Evolutionary conservation across 1,284 basidiomycete species (phyloP), one percentile per base, ranked within the genome.

Genomic region (Puccinia horiana): DNA sequence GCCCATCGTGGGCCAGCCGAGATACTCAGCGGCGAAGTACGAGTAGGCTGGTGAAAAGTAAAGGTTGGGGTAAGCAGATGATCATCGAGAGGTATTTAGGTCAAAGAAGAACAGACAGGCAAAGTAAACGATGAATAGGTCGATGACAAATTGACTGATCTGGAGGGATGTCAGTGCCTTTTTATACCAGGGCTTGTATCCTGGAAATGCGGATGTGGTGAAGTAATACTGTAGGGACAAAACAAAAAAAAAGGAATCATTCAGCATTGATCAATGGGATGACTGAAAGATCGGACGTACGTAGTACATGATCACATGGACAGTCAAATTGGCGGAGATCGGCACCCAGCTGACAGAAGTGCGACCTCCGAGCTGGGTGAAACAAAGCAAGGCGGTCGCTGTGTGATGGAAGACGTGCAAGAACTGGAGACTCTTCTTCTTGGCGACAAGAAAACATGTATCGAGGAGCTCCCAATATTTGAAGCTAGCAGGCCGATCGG

Each of bases 381-480:
- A 98, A 89, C 96, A 98, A 83, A 99, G 90, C 79, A 96, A 88
- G 83, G 96, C 96, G 81, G 96, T 98, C n/a, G 96, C 96, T 83
- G 96, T 94, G 89, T 98, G 96, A 88, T 98, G 96, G 90, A 97
- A 98, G 85, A 98, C 96, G 88, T 99, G 96, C 84, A 99, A 89
- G 89, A 98, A 98, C 93, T 96, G 85, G 47, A 44, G 58, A 69
- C 76, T 47, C 69, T 80, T 80, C 69, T 80, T 80, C 56, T 80
- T 80, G 35, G 78, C 42, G 12, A 80, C 78, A 11, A 80, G 58
- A n/a, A 80, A 80, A 32, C 78, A 80, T 14, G 78, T 80, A 35
- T 80, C 78, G 16, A 67, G 44, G 14, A 80, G 72, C 35, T 80
- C 78, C 78, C 78, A 80, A 49, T 80, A 80, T 42, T 80, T 80